Evolutionary conservation across 306 rosid genomes (phyloP).

Genomic region (Rosa chinensis): DNA sequence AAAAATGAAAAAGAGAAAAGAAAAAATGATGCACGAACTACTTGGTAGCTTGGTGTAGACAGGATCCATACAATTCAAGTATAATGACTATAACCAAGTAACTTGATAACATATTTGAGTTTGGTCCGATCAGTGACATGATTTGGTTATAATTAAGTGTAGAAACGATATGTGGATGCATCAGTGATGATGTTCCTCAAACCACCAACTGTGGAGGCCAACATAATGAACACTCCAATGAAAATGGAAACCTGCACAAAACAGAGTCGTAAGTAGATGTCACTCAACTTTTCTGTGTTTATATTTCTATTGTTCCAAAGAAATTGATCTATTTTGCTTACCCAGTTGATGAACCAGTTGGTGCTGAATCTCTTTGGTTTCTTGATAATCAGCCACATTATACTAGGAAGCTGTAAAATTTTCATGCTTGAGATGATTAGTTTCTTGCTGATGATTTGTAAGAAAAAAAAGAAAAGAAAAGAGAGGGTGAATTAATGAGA

Average conservation of each 20-base stretch:
- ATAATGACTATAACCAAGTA: background rate
- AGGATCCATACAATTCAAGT: background rate
- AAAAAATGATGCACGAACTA: background rate
- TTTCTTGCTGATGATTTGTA: background rate
- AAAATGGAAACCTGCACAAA: constrained; percentile 57
- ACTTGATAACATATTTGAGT: background rate
- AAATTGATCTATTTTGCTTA: constrained; percentile 19
- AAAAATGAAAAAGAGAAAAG: background rate
- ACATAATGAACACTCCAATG: constrained; percentile 79
- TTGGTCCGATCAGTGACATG: background rate
- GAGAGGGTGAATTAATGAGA: background rate
- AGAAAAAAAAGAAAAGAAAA: background rate
- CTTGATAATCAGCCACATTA: constrained; percentile 87
- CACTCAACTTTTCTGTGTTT: background rate
- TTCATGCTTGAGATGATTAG: background rate
- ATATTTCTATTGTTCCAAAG: background rate
- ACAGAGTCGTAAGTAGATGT: background rate
- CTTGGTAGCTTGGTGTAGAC: background rate
- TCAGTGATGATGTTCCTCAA: constrained; percentile 73
- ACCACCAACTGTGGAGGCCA: constrained; percentile 92
- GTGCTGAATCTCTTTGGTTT: constrained; percentile 78
- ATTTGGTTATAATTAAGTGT: constrained; percentile 35
- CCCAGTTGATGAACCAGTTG: constrained; percentile 94
- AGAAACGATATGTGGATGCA: constrained; percentile 84
- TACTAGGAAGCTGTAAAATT: constrained; percentile 73